Conservation (phyloP, 2,329 filamentous ascomycete species). For the Phyllosticta citrichinensis region DNA sequence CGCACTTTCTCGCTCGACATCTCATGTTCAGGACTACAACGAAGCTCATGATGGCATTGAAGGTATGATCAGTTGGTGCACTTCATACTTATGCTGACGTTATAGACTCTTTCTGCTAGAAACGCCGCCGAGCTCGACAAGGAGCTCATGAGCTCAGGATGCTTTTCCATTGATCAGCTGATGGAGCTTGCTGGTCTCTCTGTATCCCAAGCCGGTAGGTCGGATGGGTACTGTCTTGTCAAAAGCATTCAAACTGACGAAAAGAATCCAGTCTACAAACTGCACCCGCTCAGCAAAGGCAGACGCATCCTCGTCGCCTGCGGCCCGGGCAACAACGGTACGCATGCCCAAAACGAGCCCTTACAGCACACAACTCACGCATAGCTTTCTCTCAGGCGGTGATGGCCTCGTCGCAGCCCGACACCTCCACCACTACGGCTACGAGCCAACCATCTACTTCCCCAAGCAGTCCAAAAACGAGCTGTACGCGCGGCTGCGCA, state of each 20-base stretch:
- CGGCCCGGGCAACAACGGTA: constrained; percentile 62
- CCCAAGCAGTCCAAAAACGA: constrained; percentile 88
- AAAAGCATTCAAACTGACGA: neutral
- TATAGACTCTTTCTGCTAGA: constrained; percentile 76
- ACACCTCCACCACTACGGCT: constrained; percentile 86
- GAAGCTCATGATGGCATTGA: constrained; percentile 17
- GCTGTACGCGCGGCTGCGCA: constrained; percentile 77
- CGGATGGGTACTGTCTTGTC: neutral
- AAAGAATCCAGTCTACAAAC: constrained; percentile 57
- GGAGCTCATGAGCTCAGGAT: constrained; percentile 81
- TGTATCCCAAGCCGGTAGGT: constrained; percentile 75
- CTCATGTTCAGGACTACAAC: neutral
- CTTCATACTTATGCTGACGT: neutral
- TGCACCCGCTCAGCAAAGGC: constrained; percentile 67
- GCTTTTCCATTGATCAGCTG: constrained; percentile 89
- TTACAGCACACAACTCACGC: neutral
- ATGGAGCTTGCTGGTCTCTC: constrained; percentile 95
- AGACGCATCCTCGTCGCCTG: constrained; percentile 76
- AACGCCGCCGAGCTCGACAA: constrained; percentile 82
- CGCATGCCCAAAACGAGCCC: neutral
- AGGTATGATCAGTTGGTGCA: constrained; percentile 12
- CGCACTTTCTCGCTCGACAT: neutral
- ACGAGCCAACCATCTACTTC: constrained; percentile 80
- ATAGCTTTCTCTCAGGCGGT: constrained; percentile 52
- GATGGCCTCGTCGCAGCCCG: constrained; percentile 91